These are phyloP conservation scores for Eimeria nieschulzi DNA, from an alignment of 169 alveolate species.

Conservation along the genomic window DNA sequence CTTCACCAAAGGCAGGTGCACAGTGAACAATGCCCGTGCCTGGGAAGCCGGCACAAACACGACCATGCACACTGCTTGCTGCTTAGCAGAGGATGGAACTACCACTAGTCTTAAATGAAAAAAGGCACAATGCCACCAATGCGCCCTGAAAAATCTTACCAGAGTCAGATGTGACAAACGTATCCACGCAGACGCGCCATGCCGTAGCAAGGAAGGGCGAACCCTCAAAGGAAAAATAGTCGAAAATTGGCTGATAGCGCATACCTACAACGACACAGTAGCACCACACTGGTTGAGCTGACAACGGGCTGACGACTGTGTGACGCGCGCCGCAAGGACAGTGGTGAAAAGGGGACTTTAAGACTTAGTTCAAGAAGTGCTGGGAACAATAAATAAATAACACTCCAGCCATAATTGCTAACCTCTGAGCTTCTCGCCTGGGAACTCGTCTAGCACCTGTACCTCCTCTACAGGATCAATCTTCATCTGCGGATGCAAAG, in stretches of 20 bases:
- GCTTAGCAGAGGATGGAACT: not conserved
- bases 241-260: slow-evolving; percentile 94
- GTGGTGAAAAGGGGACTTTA: too few species aligned
- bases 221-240: slow-evolving; percentile 78
- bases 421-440: slow-evolving; percentile 30
- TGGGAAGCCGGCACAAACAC: not conserved
- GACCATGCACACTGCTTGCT: not conserved
- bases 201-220: slow-evolving; percentile 35
- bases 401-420: not conserved
- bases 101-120: not conserved
- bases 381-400: too few species aligned
- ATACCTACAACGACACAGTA: slow-evolving; percentile 79
- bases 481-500: slow-evolving; percentile 15
- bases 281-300: too few species aligned
- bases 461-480: slow-evolving; percentile 12
- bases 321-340: too few species aligned
- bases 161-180: slow-evolving; percentile 48
- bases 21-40: slow-evolving; percentile 98
- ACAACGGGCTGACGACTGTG: not conserved
- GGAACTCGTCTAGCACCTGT: slow-evolving; percentile 4
- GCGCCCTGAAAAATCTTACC: not conserved
- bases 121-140: too few species aligned
- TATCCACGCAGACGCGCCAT: slow-evolving; percentile 55
- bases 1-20: slow-evolving; percentile 84
- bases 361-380: too few species aligned